A percentile compares a stretch with the other conserved stretches of the same genome.
phyloP scores from a whole-genome alignment of 2,329 filamentous ascomycete genomes.

The Calonectria pauciramosa region DNA sequence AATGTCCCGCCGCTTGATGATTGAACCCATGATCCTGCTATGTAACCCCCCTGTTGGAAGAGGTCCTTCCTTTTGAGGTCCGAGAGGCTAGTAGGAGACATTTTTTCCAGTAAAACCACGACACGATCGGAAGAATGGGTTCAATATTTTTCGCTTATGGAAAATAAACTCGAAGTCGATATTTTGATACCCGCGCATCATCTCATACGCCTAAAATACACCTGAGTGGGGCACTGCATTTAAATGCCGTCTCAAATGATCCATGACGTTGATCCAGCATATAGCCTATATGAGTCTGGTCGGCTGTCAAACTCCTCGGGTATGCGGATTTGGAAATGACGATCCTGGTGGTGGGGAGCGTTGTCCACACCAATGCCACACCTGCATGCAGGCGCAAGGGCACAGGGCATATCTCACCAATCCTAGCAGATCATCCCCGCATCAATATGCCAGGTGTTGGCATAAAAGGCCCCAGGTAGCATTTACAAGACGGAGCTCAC shows the following conservation, averaged over 20 bases:
- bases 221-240: neutral
- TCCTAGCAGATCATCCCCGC: neutral
- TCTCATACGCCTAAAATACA: neutral
- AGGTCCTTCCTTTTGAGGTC: slow-evolving; percentile 11
- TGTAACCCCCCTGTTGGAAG: slow-evolving; percentile 3
- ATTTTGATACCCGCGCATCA: too few relatives aligned
- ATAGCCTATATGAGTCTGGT: neutral
- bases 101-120: neutral
- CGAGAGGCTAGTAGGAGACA: neutral
- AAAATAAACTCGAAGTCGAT: neutral
- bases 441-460: neutral
- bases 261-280: neutral
- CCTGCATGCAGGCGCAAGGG: neutral
- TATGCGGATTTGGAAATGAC: neutral
- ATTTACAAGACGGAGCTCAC: neutral
- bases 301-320: neutral
- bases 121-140: neutral
- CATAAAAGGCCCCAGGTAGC: neutral
- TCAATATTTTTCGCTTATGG: neutral
- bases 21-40: slow-evolving; percentile 17
- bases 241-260: neutral
- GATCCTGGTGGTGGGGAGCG: neutral
- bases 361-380: neutral
- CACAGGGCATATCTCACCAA: neutral
- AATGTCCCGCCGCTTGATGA: slow-evolving; percentile 1